phyloP scores from a whole-genome alignment of 805 yeast genomes.

The Yarrowia bubula region DNA sequence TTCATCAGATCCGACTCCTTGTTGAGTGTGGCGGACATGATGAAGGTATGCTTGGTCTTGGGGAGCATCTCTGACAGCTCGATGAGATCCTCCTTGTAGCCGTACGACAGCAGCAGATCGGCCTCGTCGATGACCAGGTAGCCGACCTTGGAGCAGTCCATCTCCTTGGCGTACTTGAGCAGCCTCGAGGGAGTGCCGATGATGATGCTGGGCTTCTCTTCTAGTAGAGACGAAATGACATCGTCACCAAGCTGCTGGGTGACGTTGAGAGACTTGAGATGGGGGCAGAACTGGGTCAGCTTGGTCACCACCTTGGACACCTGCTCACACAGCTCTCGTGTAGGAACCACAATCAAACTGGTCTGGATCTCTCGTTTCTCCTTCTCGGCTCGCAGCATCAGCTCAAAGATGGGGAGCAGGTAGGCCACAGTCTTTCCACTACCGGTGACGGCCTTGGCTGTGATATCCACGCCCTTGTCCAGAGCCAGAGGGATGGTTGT shows the following conservation, averaged over 20 bases:
- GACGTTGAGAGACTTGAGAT: slow-evolving; percentile 61
- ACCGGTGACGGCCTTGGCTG: slow-evolving; percentile 93
- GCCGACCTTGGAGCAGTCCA: slow-evolving; percentile 56
- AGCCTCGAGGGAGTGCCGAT: slow-evolving; percentile 86
- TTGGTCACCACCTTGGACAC: slow-evolving; percentile 69
- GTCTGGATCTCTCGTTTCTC: slow-evolving; percentile 29
- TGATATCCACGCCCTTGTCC: slow-evolving; percentile 84
- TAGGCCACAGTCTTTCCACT: slow-evolving; percentile 95
- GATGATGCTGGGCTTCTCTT: slow-evolving; percentile 74
- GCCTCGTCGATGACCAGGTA: slow-evolving; percentile 92
- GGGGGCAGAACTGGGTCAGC: slow-evolving; percentile 68
- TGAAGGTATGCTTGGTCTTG: slow-evolving; percentile 79
- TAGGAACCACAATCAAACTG: slow-evolving; percentile 80
- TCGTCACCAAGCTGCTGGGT: slow-evolving; percentile 64
- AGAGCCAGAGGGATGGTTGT: slow-evolving; percentile 90
- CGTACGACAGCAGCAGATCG: slow-evolving; percentile 84
- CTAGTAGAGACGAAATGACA: slow-evolving; percentile 66
- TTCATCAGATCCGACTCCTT: slow-evolving; percentile 81
- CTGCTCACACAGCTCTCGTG: slow-evolving; percentile 87
- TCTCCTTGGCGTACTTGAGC: slow-evolving; percentile 47
- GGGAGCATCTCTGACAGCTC: slow-evolving; percentile 64
- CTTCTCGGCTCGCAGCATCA: slow-evolving; percentile 49
- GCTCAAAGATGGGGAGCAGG: slow-evolving; percentile 79
- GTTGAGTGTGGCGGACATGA: slow-evolving; percentile 94
- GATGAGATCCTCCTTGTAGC: slow-evolving; percentile 80